A percentile compares a stretch with the other conserved stretches of the same genome.
Evolutionary conservation across 352 stramenopile species (phyloP).

Genomic region (Phytopythium sindhum): DNA sequence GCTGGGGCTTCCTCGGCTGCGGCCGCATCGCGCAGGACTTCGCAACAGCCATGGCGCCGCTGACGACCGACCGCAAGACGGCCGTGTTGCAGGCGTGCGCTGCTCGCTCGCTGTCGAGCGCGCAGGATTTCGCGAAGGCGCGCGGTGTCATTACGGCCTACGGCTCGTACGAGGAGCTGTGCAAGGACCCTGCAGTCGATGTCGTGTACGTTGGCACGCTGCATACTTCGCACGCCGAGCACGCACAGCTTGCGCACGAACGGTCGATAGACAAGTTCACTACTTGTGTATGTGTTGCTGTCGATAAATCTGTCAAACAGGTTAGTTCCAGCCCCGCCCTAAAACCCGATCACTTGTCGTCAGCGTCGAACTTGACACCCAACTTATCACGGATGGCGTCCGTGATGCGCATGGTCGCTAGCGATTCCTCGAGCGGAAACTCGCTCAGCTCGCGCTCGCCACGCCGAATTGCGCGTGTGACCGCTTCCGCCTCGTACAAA

Average conservation of each 20-base stretch:
- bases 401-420: constrained; percentile 64
- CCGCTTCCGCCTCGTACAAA: constrained; percentile 72
- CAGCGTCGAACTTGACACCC: constrained; percentile 52
- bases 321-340: too few species aligned
- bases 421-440: constrained; percentile 59
- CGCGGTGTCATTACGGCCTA: constrained; percentile 56
- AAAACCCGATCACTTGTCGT: constrained; percentile 1
- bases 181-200: constrained; percentile 74
- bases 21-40: constrained; percentile 68
- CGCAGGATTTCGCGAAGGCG: constrained; percentile 40
- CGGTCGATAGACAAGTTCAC: too few species aligned
- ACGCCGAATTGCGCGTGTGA: constrained; percentile 53
- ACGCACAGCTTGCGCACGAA: constrained; percentile 69
- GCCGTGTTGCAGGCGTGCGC: constrained; percentile 45
- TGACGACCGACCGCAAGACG: constrained; percentile 7
- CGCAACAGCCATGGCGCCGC: constrained; percentile 32
- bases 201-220: constrained; percentile 93
- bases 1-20: constrained; percentile 68
- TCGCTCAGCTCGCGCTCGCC: constrained; percentile 44
- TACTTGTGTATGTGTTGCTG: too few species aligned
- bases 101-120: constrained; percentile 37
- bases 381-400: constrained; percentile 66
- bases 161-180: constrained; percentile 85
- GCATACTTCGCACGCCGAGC: constrained; percentile 79
- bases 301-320: background rate